Base-by-base conservation (phyloP, 2,329 filamentous ascomycete genomes). In the Xenosphaeropsis pyriputrescens region DNA sequence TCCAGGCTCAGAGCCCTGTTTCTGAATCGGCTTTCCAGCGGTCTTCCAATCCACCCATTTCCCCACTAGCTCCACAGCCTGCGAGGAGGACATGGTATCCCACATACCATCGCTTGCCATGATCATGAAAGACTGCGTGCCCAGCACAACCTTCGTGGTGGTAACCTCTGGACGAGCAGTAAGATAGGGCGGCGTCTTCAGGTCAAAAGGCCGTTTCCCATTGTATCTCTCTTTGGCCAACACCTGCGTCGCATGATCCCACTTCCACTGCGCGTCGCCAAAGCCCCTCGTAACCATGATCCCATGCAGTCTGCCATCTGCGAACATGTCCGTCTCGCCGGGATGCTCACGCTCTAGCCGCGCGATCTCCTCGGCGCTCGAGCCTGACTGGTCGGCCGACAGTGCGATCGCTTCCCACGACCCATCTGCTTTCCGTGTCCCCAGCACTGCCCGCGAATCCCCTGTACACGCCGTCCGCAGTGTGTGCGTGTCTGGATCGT, bases 251-350 rank as follows among this genome's bases (percentile, higher is more conserved):
- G 66, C 60, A 12, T 65, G 50, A 4, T 68, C 52, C 73, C 75
- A 82, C 52, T 84, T 84, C 73, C 74, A 81, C 41, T 70, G 64
- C 36, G 68, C 64, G 50, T 84, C 78, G 13, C 79, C 79, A 50
- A 85, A 83, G 0, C 74, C 77, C 5, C 79, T 65, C 1, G 76
- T 74, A 1, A 80, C 65, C 30, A 61, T 60, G 31, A 74, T 64
- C 1, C 79, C 78, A 41, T 80, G 62, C 0, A 82, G 55, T 1
- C 79, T 67, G 0, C 77, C 78, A 13, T 63, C 58, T 41, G 65
- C 61, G 26, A 17, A 9, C 3, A 82, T 61, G 7, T 66, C 57
- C 14, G 66, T 59, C 54, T 83, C 77, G 31, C 68, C 69, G 0
- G 78, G 79, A 50, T 84, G 79, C 36, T 71, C 68, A 1, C 54